Conservation (phyloP, 1,139 yeast genomes). For the Hyphopichia buzzinii region DNA sequence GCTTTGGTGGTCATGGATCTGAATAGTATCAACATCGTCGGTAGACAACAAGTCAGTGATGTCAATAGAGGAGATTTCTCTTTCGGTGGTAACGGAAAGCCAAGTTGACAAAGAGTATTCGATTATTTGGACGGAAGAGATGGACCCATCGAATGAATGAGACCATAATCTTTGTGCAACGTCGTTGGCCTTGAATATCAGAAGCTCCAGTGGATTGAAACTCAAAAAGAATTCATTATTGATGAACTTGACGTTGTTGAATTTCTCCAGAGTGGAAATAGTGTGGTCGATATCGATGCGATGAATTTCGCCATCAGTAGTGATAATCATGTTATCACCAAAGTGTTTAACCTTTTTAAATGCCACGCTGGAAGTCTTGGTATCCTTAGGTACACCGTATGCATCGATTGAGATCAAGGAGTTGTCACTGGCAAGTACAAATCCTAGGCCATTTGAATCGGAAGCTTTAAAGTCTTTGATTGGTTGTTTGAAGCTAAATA, state of each 20-base stretch:
- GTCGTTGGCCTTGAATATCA: not conserved
- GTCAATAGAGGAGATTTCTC: slow-evolving; percentile 22
- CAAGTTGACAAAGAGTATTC: slow-evolving; percentile 6
- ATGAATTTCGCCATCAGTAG: slow-evolving; percentile 1
- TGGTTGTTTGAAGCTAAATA: slow-evolving; percentile 6
- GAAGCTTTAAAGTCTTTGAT: slow-evolving; percentile 5
- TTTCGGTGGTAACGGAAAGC: slow-evolving; percentile 10
- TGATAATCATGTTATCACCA: slow-evolving; percentile 1
- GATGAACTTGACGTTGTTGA: slow-evolving; percentile 11
- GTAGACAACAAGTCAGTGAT: slow-evolving; percentile 27
- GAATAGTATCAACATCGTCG: slow-evolving; percentile 13
- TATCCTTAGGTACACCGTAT: not conserved
- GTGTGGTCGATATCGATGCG: not conserved
- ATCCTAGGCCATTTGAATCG: slow-evolving; percentile 13
- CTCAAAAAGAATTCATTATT: slow-evolving; percentile 9
- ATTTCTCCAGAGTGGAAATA: slow-evolving; percentile 9
- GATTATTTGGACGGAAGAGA: not conserved
- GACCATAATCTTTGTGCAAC: slow-evolving; percentile 1
- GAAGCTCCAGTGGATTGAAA: not conserved
- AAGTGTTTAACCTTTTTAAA: slow-evolving; percentile 4
- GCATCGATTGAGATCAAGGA: slow-evolving; percentile 3
- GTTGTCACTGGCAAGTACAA: slow-evolving; percentile 11
- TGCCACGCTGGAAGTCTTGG: not conserved
- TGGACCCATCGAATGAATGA: not conserved
- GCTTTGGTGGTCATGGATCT: not conserved